phyloP scores from a whole-genome alignment of 2,329 filamentous ascomycete genomes.

The Cladosporium sp. region DNA sequence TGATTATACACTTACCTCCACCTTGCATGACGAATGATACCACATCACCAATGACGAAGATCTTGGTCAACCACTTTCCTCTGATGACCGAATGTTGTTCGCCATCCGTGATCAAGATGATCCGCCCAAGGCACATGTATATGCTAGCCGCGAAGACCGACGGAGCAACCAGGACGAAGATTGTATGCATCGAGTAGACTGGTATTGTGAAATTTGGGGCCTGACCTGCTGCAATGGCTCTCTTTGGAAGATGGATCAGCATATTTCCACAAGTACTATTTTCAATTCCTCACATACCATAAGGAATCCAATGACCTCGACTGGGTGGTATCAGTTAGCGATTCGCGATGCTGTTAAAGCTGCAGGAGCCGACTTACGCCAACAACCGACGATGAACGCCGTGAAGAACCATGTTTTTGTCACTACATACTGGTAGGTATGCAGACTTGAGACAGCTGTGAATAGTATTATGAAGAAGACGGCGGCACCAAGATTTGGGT shows the following conservation, averaged over 20 bases:
- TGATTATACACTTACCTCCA: constrained; percentile 19
- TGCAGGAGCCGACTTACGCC: background rate
- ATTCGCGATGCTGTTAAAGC: background rate
- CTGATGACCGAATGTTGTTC: constrained; percentile 43
- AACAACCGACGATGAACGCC: constrained; percentile 45
- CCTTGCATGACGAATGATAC: constrained; percentile 55
- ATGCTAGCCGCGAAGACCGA: constrained; percentile 53
- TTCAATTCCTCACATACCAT: background rate
- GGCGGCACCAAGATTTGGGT: background rate
- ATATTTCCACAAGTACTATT: constrained; percentile 35
- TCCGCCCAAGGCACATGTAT: constrained; percentile 53
- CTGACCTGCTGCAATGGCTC: background rate
- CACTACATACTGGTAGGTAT: constrained; percentile 39
- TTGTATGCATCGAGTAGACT: constrained; percentile 29
- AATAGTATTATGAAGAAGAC: constrained; percentile 5
- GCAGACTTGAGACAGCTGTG: background rate
- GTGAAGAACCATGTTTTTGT: constrained; percentile 53
- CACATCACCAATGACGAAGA: constrained; percentile 58
- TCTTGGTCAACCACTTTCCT: constrained; percentile 51
- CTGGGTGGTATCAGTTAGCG: background rate
- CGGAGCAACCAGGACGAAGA: constrained; percentile 50
- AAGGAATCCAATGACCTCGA: constrained; percentile 10
- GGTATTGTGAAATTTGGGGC: constrained; percentile 16
- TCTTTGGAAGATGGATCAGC: constrained; percentile 30
- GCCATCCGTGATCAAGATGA: constrained; percentile 47